Conservation (phyloP, 176 grass and related monocot species). For the Phyllostachys edulis region DNA sequence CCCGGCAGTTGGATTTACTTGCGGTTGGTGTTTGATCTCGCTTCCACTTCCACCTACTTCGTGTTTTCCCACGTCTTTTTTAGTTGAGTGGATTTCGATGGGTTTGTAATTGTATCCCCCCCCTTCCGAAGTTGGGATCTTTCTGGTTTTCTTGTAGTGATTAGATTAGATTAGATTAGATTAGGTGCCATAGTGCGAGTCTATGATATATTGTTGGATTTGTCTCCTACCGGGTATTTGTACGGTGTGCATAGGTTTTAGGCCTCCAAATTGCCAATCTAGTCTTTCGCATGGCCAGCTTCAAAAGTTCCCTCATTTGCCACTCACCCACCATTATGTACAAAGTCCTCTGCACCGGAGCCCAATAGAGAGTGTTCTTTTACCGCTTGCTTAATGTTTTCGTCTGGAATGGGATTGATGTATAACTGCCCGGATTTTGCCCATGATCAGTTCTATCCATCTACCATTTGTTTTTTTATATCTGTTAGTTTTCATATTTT, state of each 20-base stretch:
- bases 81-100: not conserved
- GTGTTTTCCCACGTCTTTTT: not conserved
- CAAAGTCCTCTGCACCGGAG: not conserved
- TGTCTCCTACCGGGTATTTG: not conserved
- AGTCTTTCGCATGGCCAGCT: not conserved
- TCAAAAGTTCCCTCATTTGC: not conserved
- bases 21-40: not conserved
- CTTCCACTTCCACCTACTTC: not conserved
- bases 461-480: not conserved
- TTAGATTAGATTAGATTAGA: not conserved
- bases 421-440: not conserved
- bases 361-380: not conserved
- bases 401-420: not conserved
- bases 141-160: not conserved
- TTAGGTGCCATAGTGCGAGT: not conserved
- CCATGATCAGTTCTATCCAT: not conserved
- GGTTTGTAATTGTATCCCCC: not conserved
- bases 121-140: not conserved
- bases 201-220: not conserved
- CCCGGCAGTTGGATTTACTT: not conserved
- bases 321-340: not conserved
- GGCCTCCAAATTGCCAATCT: not conserved
- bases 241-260: not conserved
- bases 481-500: not conserved
- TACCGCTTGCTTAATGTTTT: not conserved